A percentile compares a stretch with the other conserved stretches of the same genome.
Evolutionary conservation across 805 yeast genomes (phyloP).

Genomic region (Spathaspora girioi): DNA sequence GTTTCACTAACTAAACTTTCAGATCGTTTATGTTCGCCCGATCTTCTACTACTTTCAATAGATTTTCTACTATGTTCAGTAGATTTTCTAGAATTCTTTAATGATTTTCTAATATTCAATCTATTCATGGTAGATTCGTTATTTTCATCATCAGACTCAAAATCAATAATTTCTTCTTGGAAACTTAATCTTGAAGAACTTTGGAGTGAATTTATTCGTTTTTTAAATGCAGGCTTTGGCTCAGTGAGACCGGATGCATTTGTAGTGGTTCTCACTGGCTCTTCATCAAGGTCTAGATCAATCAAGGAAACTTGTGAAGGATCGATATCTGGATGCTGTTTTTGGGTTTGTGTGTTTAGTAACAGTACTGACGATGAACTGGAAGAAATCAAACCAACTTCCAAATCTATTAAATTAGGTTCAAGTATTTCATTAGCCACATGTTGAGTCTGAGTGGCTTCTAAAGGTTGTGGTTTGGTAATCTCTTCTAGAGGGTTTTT

Average conservation of each 20-base stretch:
- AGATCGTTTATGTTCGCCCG: conserved; percentile 27
- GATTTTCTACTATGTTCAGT: conserved; percentile 25
- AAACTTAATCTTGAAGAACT: conserved; percentile 21
- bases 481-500: background rate
- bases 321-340: conserved; percentile 1
- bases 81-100: conserved; percentile 27
- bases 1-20: conserved; percentile 20
- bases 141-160: conserved; percentile 44
- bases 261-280: background rate
- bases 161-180: conserved; percentile 43
- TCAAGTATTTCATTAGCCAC: conserved; percentile 7
- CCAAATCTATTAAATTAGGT: conserved; percentile 33
- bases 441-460: background rate
- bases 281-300: conserved; percentile 7
- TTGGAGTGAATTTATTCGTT: conserved; percentile 21
- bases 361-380: conserved; percentile 11
- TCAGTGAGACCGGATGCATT: conserved; percentile 6
- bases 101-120: conserved; percentile 36
- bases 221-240: conserved; percentile 28
- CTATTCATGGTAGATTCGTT: conserved; percentile 35
- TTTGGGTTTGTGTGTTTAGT: background rate
- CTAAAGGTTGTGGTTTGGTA: background rate
- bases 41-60: conserved; percentile 12
- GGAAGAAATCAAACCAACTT: conserved; percentile 28
- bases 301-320: conserved; percentile 5